Evolutionary conservation across 495 filamentous ascomycete species (phyloP).

Genomic region (Daldinia caldariorum): DNA sequence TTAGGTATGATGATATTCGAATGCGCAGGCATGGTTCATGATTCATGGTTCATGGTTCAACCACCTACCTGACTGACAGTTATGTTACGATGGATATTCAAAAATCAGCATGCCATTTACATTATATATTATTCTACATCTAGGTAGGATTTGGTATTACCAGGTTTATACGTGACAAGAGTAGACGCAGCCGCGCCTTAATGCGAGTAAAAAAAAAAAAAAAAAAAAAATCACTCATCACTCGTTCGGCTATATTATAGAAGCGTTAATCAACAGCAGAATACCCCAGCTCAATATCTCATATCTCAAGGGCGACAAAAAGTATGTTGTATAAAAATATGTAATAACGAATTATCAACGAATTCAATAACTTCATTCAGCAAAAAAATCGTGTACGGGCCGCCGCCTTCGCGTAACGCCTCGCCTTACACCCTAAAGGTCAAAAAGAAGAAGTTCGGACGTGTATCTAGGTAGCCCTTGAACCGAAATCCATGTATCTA

Average conservation of each 20-base stretch:
- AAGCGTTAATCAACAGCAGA: too few species aligned
- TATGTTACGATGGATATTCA: neutral
- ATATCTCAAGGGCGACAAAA: too few species aligned
- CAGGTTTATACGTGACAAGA: too few species aligned
- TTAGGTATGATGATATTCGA: neutral
- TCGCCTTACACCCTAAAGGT: neutral
- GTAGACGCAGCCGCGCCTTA: too few species aligned
- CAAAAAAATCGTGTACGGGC: neutral
- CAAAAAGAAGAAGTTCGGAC: neutral
- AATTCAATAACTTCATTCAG: too few species aligned
- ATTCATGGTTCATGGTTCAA: neutral
- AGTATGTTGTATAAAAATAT: neutral
- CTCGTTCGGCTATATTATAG: too few species aligned
- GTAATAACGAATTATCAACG: neutral
- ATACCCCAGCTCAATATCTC: too few species aligned
- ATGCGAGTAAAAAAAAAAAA: too few species aligned
- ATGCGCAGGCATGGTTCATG: neutral
- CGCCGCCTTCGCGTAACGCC: neutral
- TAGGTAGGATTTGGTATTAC: too few species aligned
- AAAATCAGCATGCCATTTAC: too few species aligned
- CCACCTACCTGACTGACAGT: neutral
- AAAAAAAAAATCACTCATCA: too few species aligned
- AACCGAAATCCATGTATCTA: neutral
- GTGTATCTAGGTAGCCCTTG: neutral
- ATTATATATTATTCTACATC: too few species aligned